Percentiles rank a stretch among this genome's conserved stretches.
phyloP scores from a whole-genome alignment of 1,139 yeast genomes.

The Geotrichum aggregatum region DNA sequence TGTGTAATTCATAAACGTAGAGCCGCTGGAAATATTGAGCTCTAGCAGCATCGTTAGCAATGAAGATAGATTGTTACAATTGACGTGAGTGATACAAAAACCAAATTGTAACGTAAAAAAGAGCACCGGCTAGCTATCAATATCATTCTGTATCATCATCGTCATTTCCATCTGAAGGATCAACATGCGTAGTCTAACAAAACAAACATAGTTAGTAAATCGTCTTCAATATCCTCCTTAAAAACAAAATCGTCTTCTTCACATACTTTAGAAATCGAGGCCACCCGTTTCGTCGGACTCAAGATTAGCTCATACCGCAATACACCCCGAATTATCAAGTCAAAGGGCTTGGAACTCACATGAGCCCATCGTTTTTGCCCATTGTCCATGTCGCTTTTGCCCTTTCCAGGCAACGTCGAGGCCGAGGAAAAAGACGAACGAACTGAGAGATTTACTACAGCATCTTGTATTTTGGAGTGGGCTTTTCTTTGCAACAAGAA shows the following conservation, averaged over 20 bases:
- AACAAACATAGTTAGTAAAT: background rate
- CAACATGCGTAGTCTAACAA: slow-evolving; percentile 15
- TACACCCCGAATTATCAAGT: slow-evolving; percentile 76
- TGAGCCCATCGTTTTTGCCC: slow-evolving; percentile 65
- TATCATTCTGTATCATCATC: too few species aligned
- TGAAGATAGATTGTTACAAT: too few species aligned
- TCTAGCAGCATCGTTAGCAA: too few species aligned
- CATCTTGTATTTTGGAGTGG: too few species aligned
- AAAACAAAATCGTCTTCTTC: background rate
- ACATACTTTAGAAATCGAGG: slow-evolving; percentile 28
- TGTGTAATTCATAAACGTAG: too few species aligned
- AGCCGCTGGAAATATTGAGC: too few species aligned
- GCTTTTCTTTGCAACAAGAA: background rate
- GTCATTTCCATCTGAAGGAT: slow-evolving; percentile 10
- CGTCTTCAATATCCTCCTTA: too few species aligned
- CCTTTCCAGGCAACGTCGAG: background rate
- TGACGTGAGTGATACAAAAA: too few species aligned
- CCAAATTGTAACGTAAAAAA: too few species aligned
- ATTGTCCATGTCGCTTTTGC: slow-evolving; percentile 26
- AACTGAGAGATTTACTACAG: too few species aligned
- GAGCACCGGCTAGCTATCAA: too few species aligned
- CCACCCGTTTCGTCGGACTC: slow-evolving; percentile 32
- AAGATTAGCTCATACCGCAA: slow-evolving; percentile 73
- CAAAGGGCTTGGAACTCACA: slow-evolving; percentile 78
- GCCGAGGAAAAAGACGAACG: background rate